Evolutionary conservation across 1,284 basidiomycete genomes (phyloP).

Genomic region (Cerioporus squamosus): DNA sequence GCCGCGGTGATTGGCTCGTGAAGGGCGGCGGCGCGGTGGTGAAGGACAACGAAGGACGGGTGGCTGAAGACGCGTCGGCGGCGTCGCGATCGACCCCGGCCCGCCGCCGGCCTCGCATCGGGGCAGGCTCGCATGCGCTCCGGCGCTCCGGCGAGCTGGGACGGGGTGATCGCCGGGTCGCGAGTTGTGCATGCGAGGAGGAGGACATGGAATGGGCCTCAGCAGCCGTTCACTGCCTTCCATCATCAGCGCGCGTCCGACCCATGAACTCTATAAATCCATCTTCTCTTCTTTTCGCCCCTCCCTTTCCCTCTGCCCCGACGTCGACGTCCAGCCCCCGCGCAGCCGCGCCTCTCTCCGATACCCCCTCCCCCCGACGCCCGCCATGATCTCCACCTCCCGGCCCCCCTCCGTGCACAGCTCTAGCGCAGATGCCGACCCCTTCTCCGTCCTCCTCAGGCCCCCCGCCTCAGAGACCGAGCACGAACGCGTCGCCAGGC

Average conservation of each 20-base stretch:
- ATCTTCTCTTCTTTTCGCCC: slow-evolving; percentile 18
- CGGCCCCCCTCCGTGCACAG: slow-evolving; percentile 63
- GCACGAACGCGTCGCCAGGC: slow-evolving; percentile 58
- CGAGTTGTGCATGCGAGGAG: slow-evolving; percentile 2
- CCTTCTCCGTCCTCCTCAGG: slow-evolving; percentile 67
- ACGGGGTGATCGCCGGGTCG: slow-evolving; percentile 13
- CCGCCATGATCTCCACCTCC: slow-evolving; percentile 55
- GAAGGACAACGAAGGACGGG: background rate
- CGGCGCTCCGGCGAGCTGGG: no score
- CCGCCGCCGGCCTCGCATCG: slow-evolving; percentile 4
- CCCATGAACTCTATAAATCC: slow-evolving; percentile 29
- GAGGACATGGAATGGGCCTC: slow-evolving; percentile 8
- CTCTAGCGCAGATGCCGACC: slow-evolving; percentile 56
- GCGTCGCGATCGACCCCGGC: background rate
- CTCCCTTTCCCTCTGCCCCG: slow-evolving; percentile 19
- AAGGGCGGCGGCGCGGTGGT: no score
- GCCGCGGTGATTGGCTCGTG: background rate
- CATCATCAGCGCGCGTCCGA: slow-evolving; percentile 26
- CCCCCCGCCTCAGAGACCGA: slow-evolving; percentile 72
- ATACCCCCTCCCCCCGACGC: slow-evolving; percentile 19
- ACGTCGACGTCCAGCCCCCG: slow-evolving; percentile 15
- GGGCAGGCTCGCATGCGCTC: background rate
- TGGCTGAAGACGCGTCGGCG: no score
- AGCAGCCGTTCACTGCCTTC: slow-evolving; percentile 21
- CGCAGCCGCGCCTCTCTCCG: slow-evolving; percentile 27